These are phyloP conservation scores for Beauveria varroae DNA, from an alignment of 2,329 filamentous ascomycete species.

Conservation along the genomic window DNA sequence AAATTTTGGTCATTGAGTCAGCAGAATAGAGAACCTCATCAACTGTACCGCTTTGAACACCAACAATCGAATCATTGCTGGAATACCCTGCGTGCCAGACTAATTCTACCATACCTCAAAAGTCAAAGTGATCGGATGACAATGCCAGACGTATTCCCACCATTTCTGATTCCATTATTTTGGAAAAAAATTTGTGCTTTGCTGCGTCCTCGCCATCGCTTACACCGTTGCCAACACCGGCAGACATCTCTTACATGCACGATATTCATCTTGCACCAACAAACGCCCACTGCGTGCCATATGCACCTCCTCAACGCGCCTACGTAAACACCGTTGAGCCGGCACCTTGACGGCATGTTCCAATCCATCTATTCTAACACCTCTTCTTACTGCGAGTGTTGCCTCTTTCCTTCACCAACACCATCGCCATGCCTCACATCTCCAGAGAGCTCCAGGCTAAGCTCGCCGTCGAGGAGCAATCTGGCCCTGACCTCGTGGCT, in stretches of 20 bases:
- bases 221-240: neutral
- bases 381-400: too few species aligned
- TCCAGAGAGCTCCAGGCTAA: neutral
- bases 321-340: neutral
- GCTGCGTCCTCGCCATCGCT: too few species aligned
- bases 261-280: neutral
- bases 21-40: too few species aligned
- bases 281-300: neutral
- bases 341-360: too few species aligned
- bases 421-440: neutral
- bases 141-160: too few species aligned
- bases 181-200: neutral
- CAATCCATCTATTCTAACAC: neutral
- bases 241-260: neutral
- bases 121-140: too few species aligned
- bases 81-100: too few species aligned
- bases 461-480: neutral
- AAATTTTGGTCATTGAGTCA: too few species aligned
- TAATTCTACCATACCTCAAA: too few species aligned
- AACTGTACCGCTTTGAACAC: too few species aligned
- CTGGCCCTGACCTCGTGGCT: neutral
- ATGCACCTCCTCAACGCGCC: neutral
- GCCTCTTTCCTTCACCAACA: neutral
- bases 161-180: too few species aligned
- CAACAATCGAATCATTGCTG: too few species aligned